A percentile compares a stretch with the other conserved stretches of the same genome.
Evolutionary conservation across 306 rosid species (phyloP).

Genomic region (Acmispon strigosus): DNA sequence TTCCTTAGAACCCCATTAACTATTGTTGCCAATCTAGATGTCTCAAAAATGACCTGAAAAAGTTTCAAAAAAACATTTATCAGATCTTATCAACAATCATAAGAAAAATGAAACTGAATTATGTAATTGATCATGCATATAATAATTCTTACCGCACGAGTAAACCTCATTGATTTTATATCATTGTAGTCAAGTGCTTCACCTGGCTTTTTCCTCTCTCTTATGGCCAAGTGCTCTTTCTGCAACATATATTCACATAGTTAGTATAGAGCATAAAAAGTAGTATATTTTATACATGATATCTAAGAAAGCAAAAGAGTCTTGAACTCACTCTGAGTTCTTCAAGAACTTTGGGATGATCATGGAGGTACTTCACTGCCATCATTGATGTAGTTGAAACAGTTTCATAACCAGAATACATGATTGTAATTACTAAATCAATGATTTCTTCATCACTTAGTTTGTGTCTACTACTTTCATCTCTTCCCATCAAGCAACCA

Average conservation of each 20-base stretch:
- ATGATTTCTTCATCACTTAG: constrained; percentile 76
- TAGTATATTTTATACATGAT: background rate
- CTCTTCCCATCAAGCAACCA: constrained; percentile 49
- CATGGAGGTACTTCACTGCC: constrained; percentile 92
- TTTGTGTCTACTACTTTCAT: constrained; percentile 47
- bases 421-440: constrained; percentile 67
- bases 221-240: constrained; percentile 84
- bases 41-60: constrained; percentile 87
- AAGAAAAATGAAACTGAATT: background rate
- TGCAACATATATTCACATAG: constrained; percentile 23
- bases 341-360: constrained; percentile 78
- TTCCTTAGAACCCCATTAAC: constrained; percentile 94
- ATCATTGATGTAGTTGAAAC: constrained; percentile 99
- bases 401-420: constrained; percentile 96
- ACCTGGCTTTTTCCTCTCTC: constrained; percentile 56
- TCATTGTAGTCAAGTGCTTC: constrained; percentile 70
- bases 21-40: constrained; percentile 94
- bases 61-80: background rate
- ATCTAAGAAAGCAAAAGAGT: background rate
- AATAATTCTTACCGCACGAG: constrained; percentile 73
- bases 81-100: background rate
- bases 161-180: constrained; percentile 76
- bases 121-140: background rate
- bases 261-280: constrained; percentile 11
- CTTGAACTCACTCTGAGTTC: constrained; percentile 73